phyloP scores from a whole-genome alignment of 805 yeast genomes.

The Candida tammaniensis region DNA sequence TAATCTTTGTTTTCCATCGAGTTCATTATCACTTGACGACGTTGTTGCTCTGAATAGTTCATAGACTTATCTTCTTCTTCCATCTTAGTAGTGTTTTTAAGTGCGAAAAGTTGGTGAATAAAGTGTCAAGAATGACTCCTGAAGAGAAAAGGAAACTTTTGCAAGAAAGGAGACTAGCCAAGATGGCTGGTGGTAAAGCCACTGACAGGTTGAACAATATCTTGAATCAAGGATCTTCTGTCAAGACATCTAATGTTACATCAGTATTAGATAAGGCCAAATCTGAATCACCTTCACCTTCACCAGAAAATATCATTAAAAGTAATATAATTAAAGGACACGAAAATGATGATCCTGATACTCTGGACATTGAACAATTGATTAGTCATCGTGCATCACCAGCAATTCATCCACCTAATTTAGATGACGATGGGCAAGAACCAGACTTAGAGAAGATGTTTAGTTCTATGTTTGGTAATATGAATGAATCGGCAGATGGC shows the following conservation, averaged over 20 bases:
- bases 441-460: slow-evolving; percentile 35
- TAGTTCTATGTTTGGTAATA: slow-evolving; percentile 23
- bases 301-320: slow-evolving; percentile 4
- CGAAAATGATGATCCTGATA: slow-evolving; percentile 37
- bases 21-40: slow-evolving; percentile 35
- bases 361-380: slow-evolving; percentile 32
- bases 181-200: slow-evolving; percentile 55
- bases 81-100: background rate
- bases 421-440: slow-evolving; percentile 2
- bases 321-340: slow-evolving; percentile 10
- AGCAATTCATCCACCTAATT: slow-evolving; percentile 2
- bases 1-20: slow-evolving; percentile 34
- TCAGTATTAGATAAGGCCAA: slow-evolving; percentile 32
- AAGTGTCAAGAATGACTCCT: slow-evolving; percentile 17
- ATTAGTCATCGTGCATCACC: slow-evolving; percentile 13
- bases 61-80: slow-evolving; percentile 12
- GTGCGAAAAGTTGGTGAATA: slow-evolving; percentile 1
- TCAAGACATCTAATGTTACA: slow-evolving; percentile 26
- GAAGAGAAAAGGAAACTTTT: slow-evolving; percentile 57
- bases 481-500: slow-evolving; percentile 4
- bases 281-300: slow-evolving; percentile 4
- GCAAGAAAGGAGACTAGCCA: slow-evolving; percentile 65
- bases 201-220: slow-evolving; percentile 49
- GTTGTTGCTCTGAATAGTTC: slow-evolving; percentile 24
- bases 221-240: slow-evolving; percentile 37